phyloP scores from a whole-genome alignment of 2,329 filamentous ascomycete species.

The Fusarium sp. region DNA sequence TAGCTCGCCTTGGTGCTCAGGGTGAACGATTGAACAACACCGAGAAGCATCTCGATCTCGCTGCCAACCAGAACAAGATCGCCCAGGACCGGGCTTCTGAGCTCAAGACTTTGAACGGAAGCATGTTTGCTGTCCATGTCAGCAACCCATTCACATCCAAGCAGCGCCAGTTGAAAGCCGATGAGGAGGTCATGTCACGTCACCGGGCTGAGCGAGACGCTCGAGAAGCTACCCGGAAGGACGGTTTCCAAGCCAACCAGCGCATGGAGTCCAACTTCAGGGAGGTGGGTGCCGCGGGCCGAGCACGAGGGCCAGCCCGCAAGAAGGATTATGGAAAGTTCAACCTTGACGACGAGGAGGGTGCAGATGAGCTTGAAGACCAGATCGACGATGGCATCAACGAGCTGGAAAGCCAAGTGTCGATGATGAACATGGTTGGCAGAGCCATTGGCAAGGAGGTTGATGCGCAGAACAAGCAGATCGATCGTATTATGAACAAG shows the following conservation, averaged over 20 bases:
- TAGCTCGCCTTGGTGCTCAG: slow-evolving; percentile 80
- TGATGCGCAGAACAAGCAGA: slow-evolving; percentile 78
- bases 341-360: slow-evolving; percentile 80
- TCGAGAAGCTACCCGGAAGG: slow-evolving; percentile 70
- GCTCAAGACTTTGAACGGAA: slow-evolving; percentile 85
- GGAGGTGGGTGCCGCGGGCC: slow-evolving; percentile 51
- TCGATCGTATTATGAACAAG: slow-evolving; percentile 84
- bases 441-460: slow-evolving; percentile 81
- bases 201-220: slow-evolving; percentile 74
- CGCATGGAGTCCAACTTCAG: slow-evolving; percentile 66
- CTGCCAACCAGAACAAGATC: slow-evolving; percentile 79
- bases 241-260: slow-evolving; percentile 63
- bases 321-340: slow-evolving; percentile 71
- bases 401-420: slow-evolving; percentile 77
- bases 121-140: slow-evolving; percentile 90
- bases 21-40: slow-evolving; percentile 85
- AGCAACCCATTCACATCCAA: slow-evolving; percentile 81
- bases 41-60: slow-evolving; percentile 84
- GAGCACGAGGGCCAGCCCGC: slow-evolving; percentile 47
- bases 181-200: slow-evolving; percentile 77
- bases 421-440: slow-evolving; percentile 79
- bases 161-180: slow-evolving; percentile 71
- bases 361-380: slow-evolving; percentile 58
- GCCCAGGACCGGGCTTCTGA: slow-evolving; percentile 86
- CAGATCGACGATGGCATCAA: slow-evolving; percentile 70